phyloP scores from a whole-genome alignment of 257 asterid genomes.

The Nicotiana knightiana region DNA sequence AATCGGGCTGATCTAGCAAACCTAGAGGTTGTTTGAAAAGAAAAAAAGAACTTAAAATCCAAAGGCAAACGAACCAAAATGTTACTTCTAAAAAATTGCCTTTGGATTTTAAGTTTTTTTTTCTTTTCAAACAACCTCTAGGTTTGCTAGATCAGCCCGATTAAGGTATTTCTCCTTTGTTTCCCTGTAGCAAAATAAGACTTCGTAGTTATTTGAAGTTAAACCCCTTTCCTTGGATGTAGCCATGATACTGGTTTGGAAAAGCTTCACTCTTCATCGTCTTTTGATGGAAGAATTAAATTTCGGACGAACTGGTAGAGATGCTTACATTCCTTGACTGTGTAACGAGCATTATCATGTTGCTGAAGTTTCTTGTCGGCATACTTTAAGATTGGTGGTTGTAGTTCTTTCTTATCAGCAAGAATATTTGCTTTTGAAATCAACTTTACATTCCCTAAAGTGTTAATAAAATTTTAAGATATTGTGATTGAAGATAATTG shows the following conservation, averaged over 20 bases:
- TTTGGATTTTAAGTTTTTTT: not conserved
- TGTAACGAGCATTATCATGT: not conserved
- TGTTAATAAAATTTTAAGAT: not conserved
- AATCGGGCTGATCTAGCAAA: too few relatives aligned
- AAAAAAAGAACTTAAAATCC: too few relatives aligned
- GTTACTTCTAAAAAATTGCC: not conserved
- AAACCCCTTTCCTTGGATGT: not conserved
- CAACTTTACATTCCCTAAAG: not conserved
- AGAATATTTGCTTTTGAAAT: not conserved
- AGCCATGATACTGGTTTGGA: not conserved
- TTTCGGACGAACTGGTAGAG: not conserved
- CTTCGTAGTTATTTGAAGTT: not conserved
- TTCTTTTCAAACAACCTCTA: not conserved
- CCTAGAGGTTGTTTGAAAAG: too few relatives aligned
- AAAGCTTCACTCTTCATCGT: not conserved
- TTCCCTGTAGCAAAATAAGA: not conserved
- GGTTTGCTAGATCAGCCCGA: not conserved
- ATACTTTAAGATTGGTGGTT: not conserved
- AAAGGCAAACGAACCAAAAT: too few relatives aligned
- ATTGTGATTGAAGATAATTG: not conserved
- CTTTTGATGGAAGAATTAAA: not conserved
- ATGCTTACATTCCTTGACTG: not conserved
- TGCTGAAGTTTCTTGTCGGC: not conserved
- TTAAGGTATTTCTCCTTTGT: not conserved
- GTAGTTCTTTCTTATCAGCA: not conserved